phyloP scores from a whole-genome alignment of 2,329 filamentous ascomycete genomes.

The Paecilomyces sp. region DNA sequence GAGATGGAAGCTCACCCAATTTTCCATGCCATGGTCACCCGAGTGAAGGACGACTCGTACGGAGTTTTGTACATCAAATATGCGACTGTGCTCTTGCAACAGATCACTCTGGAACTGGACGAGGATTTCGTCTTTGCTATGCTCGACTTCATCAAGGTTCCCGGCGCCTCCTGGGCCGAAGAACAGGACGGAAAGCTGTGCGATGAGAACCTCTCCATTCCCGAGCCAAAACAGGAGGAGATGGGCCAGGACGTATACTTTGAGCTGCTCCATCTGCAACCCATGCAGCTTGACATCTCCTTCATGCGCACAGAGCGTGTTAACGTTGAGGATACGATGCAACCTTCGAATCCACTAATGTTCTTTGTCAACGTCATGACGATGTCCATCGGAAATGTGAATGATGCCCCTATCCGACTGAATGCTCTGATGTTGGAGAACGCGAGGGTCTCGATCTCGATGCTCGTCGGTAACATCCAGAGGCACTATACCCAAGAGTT shows the following conservation, averaged over 20 bases:
- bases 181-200: conserved; percentile 79
- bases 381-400: conserved; percentile 98
- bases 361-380: conserved; percentile 98
- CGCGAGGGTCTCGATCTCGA: conserved; percentile 77
- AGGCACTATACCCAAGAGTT: conserved; percentile 97
- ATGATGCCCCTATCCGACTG: conserved; percentile 88
- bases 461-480: conserved; percentile 77
- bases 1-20: conserved; percentile 96
- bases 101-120: conserved; percentile 96
- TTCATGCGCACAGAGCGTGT: conserved; percentile 95
- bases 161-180: conserved; percentile 80
- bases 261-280: conserved; percentile 91
- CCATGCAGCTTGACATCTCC: conserved; percentile 94
- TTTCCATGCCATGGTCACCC: conserved; percentile 81
- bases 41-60: conserved; percentile 97
- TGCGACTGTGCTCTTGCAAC: conserved; percentile 83
- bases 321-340: conserved; percentile 91
- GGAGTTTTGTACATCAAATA: conserved; percentile 98
- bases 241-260: conserved; percentile 95
- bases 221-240: conserved; percentile 79
- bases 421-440: conserved; percentile 95
- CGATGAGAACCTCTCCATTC: conserved; percentile 83
- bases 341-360: conserved; percentile 89
- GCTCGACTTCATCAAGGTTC: conserved; percentile 88
- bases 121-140: conserved; percentile 98